Evolutionary conservation across 2,329 filamentous ascomycete genomes (phyloP), one percentile per base, ranked within the genome.

Genomic region (Pseudogymnoascus sp.): DNA sequence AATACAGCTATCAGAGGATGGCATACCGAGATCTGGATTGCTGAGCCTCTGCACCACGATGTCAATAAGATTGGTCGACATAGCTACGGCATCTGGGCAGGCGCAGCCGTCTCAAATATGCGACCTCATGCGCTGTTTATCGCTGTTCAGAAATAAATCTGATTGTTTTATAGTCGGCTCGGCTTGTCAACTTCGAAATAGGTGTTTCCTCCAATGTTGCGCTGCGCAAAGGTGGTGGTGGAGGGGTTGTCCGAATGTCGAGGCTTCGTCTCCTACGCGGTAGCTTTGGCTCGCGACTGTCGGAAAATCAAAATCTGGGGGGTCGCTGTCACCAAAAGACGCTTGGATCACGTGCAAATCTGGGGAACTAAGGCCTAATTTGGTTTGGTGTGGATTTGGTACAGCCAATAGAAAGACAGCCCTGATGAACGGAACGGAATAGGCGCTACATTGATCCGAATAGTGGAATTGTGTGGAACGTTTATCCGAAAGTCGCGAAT

Each of bases 1-100:
- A 59, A 50, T 12, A 18, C 18, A 60, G 14, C 38, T 42, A 18
- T 18, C 11, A 33, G 23, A 28, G 59, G 5, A 18, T 40, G 11
- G 12, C 68, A 61, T 68, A 72, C 70, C 66, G 62, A 66, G 66
- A 61, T 68, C 67, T 63, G 67, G 76, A 66, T 79, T 85, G 82
- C 83, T 72, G 78, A 86, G 78, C 75, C 82, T 81, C 77, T 82
- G 83, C 68, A 86, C 80, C 72, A 85, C 82, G 76, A 87, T 81
- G 67, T 88, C 85, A 71, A 87, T 83, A 69, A 78, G 80, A 69
- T 77, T 80, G 66, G 77, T 78, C 77, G 84, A 82, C 84, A 56
- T 56, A 56, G 50, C 50, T 56, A 56, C 50, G 50, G 50, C 50
- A 56, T 56, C 50, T 56, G 50, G 50, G 33, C 50, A 56, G 50